Conservation (phyloP, 2,329 filamentous ascomycete species). For the Fusarium veterinarium region DNA sequence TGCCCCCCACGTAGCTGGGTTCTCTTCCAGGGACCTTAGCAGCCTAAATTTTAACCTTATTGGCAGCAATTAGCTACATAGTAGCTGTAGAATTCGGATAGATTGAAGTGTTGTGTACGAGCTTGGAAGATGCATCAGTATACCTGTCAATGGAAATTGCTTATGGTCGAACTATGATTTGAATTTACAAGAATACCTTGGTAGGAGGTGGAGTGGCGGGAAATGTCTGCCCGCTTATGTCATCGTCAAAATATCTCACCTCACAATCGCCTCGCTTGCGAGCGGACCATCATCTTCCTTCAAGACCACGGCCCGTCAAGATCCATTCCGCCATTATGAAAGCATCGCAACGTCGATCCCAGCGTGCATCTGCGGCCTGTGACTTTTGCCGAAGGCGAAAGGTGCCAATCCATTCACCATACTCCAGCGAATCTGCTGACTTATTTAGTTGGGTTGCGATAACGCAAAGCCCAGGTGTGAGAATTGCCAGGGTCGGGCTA, state of each 20-base stretch:
- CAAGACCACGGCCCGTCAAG: background rate
- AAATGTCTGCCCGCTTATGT: constrained; percentile 1
- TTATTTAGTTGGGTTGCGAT: constrained; percentile 31
- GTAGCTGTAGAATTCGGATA: background rate
- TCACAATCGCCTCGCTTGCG: fast-evolving
- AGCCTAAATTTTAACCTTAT: too few species aligned
- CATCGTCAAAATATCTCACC: background rate
- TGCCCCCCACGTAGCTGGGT: too few species aligned
- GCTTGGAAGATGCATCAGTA: too few species aligned
- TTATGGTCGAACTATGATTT: too few species aligned
- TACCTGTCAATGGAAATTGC: too few species aligned
- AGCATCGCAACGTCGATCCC: background rate
- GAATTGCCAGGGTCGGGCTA: constrained; percentile 17
- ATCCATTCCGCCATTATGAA: background rate
- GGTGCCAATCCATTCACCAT: background rate
- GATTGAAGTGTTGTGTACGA: background rate
- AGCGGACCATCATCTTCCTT: background rate
- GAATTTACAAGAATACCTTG: background rate
- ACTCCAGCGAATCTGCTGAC: fast-evolving
- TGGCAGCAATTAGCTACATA: too few species aligned
- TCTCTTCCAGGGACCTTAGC: too few species aligned
- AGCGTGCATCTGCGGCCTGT: constrained; percentile 22
- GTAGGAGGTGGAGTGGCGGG: background rate
- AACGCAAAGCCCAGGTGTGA: constrained; percentile 33
- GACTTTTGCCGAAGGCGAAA: constrained; percentile 41